phyloP scores from a whole-genome alignment of 306 rosid species.

The Malus sylvestris region DNA sequence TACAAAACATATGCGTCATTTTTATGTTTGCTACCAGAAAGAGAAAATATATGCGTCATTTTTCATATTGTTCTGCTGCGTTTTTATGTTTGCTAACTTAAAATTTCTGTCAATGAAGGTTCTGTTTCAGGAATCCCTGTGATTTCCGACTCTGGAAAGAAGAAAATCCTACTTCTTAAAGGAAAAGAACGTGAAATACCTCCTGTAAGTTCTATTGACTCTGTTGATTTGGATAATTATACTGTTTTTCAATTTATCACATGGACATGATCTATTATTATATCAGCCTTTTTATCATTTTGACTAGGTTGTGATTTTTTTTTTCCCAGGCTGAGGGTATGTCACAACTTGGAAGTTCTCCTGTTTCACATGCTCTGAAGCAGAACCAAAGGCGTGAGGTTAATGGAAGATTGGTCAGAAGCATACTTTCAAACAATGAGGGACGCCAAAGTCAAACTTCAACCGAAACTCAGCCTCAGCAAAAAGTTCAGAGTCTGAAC shows the following conservation, averaged over 20 bases:
- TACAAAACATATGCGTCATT: background rate
- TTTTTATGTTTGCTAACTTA: slow-evolving; percentile 16
- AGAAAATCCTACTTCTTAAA: slow-evolving; percentile 72
- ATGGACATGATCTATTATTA: background rate
- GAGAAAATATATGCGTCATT: background rate
- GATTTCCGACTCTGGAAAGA: slow-evolving; percentile 74
- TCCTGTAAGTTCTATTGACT: slow-evolving; percentile 31
- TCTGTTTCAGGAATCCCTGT: slow-evolving; percentile 56
- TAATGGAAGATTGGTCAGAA: slow-evolving; percentile 71
- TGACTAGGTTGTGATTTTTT: background rate
- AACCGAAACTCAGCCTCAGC: slow-evolving; percentile 40
- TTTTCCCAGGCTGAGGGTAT: slow-evolving; percentile 29
- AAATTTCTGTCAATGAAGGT: slow-evolving; percentile 54
- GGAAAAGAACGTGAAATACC: slow-evolving; percentile 71
- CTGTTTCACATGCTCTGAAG: slow-evolving; percentile 45
- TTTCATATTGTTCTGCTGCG: background rate
- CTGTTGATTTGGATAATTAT: background rate
- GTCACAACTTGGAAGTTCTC: slow-evolving; percentile 44
- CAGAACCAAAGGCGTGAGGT: slow-evolving; percentile 70
- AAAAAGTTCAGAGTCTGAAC: slow-evolving; percentile 55
- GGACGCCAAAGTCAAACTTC: slow-evolving; percentile 51
- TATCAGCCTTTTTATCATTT: background rate
- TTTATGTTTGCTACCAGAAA: slow-evolving; percentile 9
- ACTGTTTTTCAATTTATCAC: background rate
- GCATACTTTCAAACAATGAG: slow-evolving; percentile 64